Base-by-base conservation (phyloP, 306 rosid genomes). In the Fagus crenata region DNA sequence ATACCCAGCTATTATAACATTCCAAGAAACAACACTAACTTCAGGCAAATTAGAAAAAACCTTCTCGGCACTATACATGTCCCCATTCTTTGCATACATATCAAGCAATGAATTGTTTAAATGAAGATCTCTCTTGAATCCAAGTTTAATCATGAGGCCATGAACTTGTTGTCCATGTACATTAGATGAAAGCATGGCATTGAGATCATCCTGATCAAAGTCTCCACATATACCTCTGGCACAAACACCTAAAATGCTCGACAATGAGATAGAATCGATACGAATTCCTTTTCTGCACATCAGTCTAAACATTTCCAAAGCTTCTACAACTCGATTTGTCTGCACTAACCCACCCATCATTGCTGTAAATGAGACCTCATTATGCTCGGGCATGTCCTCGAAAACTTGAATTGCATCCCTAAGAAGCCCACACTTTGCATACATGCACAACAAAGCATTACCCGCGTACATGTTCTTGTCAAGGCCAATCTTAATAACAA, bases 331-430 rank as follows among this genome's bases (percentile, higher is more conserved):
- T 60, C 82, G 83, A 73, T 82, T 80, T 0, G 84, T 85, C 69
- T 69, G 83, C 7, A 86, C 81, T 61, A 92, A 84, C 2, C 91
- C 95, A 59, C 85, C 78, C 88, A 92, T 88, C 88, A 92, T 80
- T 32, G 91, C 84, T 1, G 97, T 92, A 81, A 92, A 90, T 64
- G 95, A 84, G 81, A 92, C 93, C 83, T 88, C 93, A 76, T 89
- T 92, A 40, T 89, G 95, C 49, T 92, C 89, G 60, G 37, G 53
- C 81, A 92, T 81, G 70, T 67, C 90, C 77, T 51, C 61, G 51
- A 90, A 92, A 83, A 87, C 85, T 76, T 40, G 81, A 70, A 83
- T 74, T 22, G 95, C 95, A 74, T 87, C 95, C 74, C 63, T 64
- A 18, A 79, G 67, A 32, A 84, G 85, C 6, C 87, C 87, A 40